Percentiles rank a stretch among this genome's conserved stretches.
phyloP scores from a whole-genome alignment of 2,329 filamentous ascomycete species.

The Thyridium curvatum region DNA sequence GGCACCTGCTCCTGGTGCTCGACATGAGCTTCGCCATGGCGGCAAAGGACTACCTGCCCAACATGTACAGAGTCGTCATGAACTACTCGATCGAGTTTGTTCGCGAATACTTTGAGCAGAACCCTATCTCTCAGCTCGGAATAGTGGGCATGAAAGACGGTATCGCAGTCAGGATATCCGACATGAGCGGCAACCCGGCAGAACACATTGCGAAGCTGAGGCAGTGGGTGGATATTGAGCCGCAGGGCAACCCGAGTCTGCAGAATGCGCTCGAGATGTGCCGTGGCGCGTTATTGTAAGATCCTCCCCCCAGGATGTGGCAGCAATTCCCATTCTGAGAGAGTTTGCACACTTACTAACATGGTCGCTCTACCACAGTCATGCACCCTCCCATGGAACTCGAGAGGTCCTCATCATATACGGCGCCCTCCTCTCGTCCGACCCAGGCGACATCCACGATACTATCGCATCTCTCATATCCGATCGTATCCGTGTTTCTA shows the following conservation, averaged over 20 bases:
- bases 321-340: neutral
- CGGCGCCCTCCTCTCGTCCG: constrained; percentile 81
- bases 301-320: constrained; percentile 1
- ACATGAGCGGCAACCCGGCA: constrained; percentile 85
- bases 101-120: constrained; percentile 94
- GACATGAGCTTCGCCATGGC: constrained; percentile 92
- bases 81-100: constrained; percentile 84
- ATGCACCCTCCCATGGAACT: constrained; percentile 89
- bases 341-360: constrained; percentile 1
- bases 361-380: constrained; percentile 38
- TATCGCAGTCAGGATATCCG: constrained; percentile 75
- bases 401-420: constrained; percentile 89
- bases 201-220: constrained; percentile 78
- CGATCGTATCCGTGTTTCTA: constrained; percentile 79
- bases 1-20: constrained; percentile 85
- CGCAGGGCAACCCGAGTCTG: constrained; percentile 70
- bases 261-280: constrained; percentile 97
- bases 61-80: constrained; percentile 74
- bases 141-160: constrained; percentile 93
- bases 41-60: constrained; percentile 91
- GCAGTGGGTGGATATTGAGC: constrained; percentile 57
- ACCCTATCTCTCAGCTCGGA: constrained; percentile 92
- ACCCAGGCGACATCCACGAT: constrained; percentile 91
- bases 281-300: constrained; percentile 78
- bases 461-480: constrained; percentile 73